These are phyloP conservation scores for Globisporangium paddicum DNA, from an alignment of 352 stramenopile genomes.

Conservation along the genomic window DNA sequence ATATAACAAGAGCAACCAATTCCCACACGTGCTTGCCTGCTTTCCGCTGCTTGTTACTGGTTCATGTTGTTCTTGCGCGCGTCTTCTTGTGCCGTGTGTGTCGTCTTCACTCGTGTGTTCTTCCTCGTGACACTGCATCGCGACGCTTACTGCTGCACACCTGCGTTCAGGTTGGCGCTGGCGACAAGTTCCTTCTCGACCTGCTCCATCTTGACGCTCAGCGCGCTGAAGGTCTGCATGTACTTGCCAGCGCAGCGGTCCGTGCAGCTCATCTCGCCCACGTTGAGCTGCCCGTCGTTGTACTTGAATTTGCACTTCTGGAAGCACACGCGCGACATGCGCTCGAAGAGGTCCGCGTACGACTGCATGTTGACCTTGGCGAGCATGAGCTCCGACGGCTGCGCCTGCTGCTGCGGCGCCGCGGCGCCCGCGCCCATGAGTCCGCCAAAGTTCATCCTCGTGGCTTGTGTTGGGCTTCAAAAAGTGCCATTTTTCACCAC, in stretches of 20 bases:
- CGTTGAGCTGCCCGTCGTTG: conserved; percentile 94
- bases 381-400: conserved; percentile 83
- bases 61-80: not conserved
- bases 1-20: conserved; percentile 21
- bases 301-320: conserved; percentile 96
- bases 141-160: conserved; percentile 27
- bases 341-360: conserved; percentile 89
- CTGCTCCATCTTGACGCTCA: conserved; percentile 94
- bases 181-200: conserved; percentile 93
- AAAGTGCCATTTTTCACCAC: not conserved
- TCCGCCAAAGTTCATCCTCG: conserved; percentile 72
- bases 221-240: conserved; percentile 94
- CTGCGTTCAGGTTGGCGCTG: conserved; percentile 43
- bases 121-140: not conserved
- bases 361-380: conserved; percentile 91
- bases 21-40: not conserved
- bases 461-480: not conserved
- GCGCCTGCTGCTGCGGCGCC: conserved; percentile 42
- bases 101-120: not conserved
- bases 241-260: conserved; percentile 98
- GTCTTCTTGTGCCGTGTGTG: not conserved
- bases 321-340: conserved; percentile 90
- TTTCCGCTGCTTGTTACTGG: not conserved
- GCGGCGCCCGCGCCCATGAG: conserved; percentile 55
- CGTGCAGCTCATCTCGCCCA: conserved; percentile 98